A percentile compares a stretch with the other conserved stretches of the same genome.
phyloP scores from a whole-genome alignment of 1,284 basidiomycete species.

The Cryptococcus sp. region DNA sequence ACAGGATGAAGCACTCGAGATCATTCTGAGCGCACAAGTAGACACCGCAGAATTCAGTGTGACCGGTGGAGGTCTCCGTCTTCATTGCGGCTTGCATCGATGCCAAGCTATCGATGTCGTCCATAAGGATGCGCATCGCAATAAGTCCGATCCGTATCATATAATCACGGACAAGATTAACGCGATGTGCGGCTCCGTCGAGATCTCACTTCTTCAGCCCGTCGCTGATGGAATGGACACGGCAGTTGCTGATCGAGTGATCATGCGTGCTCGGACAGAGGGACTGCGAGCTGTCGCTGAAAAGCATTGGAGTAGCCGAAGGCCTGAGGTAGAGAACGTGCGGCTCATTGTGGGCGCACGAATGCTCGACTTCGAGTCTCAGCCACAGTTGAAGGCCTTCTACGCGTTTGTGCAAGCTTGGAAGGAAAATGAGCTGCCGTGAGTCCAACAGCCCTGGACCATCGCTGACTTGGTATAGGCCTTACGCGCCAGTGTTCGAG shows the following conservation, averaged over 20 bases:
- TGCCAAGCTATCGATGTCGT: not conserved
- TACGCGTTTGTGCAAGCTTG: constrained; percentile 42
- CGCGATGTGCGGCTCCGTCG: constrained; percentile 8
- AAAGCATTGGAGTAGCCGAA: constrained; percentile 7
- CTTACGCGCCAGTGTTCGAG: not conserved
- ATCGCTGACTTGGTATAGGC: constrained; percentile 14
- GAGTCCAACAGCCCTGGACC: constrained; percentile 9
- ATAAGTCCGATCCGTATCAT: not conserved
- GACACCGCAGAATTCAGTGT: too few relatives aligned
- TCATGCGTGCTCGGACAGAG: constrained; percentile 12
- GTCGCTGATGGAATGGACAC: not conserved
- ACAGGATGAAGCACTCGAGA: too few relatives aligned
- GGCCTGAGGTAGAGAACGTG: not conserved
- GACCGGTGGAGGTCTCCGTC: too few relatives aligned
- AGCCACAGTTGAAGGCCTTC: constrained; percentile 39
- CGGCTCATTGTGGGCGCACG: constrained; percentile 19
- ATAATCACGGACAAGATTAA: not conserved
- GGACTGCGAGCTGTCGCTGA: constrained; percentile 5
- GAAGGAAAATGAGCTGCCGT: constrained; percentile 38
- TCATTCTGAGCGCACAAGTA: too few relatives aligned
- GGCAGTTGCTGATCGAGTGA: constrained; percentile 11
- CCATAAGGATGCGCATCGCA: not conserved
- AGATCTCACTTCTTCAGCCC: constrained; percentile 15
- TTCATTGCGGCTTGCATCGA: too few relatives aligned
- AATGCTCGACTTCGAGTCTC: constrained; percentile 37